phyloP scores from a whole-genome alignment of 2,329 filamentous ascomycete genomes.

The Nigrograna mackinnonii region DNA sequence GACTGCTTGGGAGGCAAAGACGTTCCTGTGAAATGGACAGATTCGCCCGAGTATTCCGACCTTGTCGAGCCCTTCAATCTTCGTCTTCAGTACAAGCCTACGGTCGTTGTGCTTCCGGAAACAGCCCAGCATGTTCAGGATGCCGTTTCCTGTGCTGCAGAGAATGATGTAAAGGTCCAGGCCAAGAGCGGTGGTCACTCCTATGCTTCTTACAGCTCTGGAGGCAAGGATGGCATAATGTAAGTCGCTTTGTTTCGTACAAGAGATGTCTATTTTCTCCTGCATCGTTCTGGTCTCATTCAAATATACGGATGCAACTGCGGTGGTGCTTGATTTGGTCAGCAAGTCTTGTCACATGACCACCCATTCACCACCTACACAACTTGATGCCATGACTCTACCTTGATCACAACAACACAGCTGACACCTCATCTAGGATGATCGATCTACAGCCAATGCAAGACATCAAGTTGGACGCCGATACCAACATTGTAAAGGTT shows the following conservation, averaged over 20 bases:
- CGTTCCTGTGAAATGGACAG: conserved; percentile 34
- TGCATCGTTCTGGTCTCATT: no score
- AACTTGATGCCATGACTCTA: no score
- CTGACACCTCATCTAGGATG: no score
- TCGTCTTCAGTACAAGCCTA: conserved; percentile 47
- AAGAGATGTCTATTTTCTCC: no score
- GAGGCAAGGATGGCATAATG: conserved; percentile 50
- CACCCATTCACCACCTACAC: no score
- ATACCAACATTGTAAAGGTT: conserved; percentile 43
- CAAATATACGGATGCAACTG: no score
- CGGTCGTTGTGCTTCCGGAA: conserved; percentile 60
- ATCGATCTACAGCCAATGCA: conserved; percentile 10
- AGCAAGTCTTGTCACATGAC: no score
- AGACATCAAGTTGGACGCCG: conserved; percentile 9
- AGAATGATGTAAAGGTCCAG: conserved; percentile 59
- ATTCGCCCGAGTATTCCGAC: conserved; percentile 23
- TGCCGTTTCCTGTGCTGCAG: conserved; percentile 61
- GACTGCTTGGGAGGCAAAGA: conserved; percentile 37
- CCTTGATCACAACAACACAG: no score
- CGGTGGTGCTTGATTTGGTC: no score
- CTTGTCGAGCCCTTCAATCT: conserved; percentile 42
- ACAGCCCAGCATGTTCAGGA: conserved; percentile 59
- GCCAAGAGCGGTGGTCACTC: conserved; percentile 68
- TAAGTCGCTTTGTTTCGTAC: no score
- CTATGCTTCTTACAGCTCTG: conserved; percentile 57